Conservation (phyloP, 495 filamentous ascomycete genomes). For the Tuber indicum region DNA sequence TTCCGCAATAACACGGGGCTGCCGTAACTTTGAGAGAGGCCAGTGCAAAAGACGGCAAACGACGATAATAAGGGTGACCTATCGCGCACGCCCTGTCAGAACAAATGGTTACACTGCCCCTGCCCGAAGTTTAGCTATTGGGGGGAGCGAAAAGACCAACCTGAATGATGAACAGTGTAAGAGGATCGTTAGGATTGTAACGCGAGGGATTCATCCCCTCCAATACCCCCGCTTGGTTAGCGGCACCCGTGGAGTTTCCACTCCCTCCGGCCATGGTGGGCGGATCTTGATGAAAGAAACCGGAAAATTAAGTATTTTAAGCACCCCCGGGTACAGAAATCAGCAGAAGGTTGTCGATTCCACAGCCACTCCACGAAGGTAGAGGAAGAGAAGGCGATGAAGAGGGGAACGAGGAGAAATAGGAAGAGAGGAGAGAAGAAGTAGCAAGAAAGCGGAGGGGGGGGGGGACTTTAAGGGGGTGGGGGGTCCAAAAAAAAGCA, state of each 20-base stretch:
- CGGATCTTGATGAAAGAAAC: neutral
- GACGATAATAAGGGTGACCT: conserved; percentile 85
- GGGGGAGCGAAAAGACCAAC: conserved; percentile 45
- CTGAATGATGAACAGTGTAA: conserved; percentile 92
- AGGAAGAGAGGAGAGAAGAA: neutral
- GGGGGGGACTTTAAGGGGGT: neutral
- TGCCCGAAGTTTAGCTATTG: conserved; percentile 3
- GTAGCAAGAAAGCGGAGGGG: neutral
- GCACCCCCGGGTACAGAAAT: neutral
- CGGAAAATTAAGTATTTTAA: neutral
- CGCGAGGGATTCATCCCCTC: conserved; percentile 65
- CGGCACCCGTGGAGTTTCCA: conserved; percentile 35
- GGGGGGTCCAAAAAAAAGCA: neutral
- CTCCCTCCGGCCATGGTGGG: neutral
- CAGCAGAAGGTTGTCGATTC: neutral
- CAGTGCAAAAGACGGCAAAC: conserved; percentile 77
- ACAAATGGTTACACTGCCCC: neutral
- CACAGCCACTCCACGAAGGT: neutral
- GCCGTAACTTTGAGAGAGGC: conserved; percentile 77
- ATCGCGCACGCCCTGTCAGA: conserved; percentile 9
- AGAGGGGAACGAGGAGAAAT: neutral
- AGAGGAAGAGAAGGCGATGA: neutral
- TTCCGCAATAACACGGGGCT: conserved; percentile 92
- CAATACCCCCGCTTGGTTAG: conserved; percentile 62
- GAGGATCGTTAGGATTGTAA: conserved; percentile 75